Base-by-base conservation (phyloP, 495 filamentous ascomycete species). In the Penicillium bialowiezense region DNA sequence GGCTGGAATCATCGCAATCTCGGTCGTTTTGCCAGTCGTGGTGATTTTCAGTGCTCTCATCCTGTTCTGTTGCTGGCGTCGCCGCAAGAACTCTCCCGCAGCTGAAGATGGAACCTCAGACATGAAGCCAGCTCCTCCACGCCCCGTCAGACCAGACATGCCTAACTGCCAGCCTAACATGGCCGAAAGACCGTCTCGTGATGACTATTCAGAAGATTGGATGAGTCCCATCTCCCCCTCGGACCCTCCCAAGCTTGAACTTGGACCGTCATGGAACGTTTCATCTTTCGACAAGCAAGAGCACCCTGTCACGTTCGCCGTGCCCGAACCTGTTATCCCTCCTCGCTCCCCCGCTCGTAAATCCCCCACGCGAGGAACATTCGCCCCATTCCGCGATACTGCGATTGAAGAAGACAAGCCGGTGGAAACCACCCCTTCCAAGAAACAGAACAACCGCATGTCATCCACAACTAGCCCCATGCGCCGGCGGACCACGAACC, bases 1-100 rank as follows among this genome's bases (percentile, higher is more conserved):
- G 49, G 72, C 66, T 50, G 68, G 72, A 8, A 67, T 75, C 7
- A 74, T 79, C 37, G 72, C 65, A 1, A 72, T 73, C 17, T 68
- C 73, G 6, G 62, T 77, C 3, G 54, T 75, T 14, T 54, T 76
- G 19, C 75, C 75, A 7, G 34, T 75, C 3, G 65, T 62, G 7
- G 57, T 68, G 2, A 28, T 72, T 17, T 45, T 64, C 5, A 68
- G 66, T 40, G 17, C 59, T 13, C 29, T 74, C 13, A 54, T 76
- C 23, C 48, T 79, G 18, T 69, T 76, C 41, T 70, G 60, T 44
- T 76, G 65, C 55, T 71, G 66, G 60, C 65, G 71, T 33, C 66
- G 68, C 41, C 66, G 65, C 48, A 66, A 62, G 40, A 56, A 43
- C 35, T 31, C 55, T 12, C 15, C 53, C 9, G 54, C 55, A 1